A percentile compares a stretch with the other conserved stretches of the same genome.
phyloP scores from a whole-genome alignment of 2,329 filamentous ascomycete genomes.

The Neophaeococcomyces mojaviensis region DNA sequence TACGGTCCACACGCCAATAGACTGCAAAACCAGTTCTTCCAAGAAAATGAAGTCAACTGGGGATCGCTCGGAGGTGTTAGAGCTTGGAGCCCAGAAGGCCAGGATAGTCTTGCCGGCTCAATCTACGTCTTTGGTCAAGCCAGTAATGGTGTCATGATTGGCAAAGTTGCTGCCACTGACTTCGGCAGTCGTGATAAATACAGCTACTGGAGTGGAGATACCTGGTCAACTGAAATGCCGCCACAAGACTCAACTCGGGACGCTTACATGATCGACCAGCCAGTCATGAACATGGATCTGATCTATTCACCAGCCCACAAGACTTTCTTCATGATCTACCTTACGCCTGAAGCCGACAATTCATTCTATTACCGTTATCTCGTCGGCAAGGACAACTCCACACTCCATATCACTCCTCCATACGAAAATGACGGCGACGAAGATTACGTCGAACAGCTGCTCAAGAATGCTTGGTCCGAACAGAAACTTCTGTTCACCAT shows the following conservation, averaged over 20 bases:
- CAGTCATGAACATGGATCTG: slow-evolving; percentile 26
- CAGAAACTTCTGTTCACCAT: slow-evolving; percentile 25
- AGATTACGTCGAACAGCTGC: slow-evolving; percentile 24
- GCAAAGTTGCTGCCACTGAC: slow-evolving; percentile 16
- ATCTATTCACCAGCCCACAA: slow-evolving; percentile 27
- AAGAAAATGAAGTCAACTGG: slow-evolving; percentile 24
- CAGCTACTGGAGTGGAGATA: slow-evolving; percentile 25
- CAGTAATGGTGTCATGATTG: slow-evolving; percentile 24
- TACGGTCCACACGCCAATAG: slow-evolving; percentile 25
- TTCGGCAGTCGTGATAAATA: slow-evolving; percentile 21
- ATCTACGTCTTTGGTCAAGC: slow-evolving; percentile 28
- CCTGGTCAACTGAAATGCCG: slow-evolving; percentile 22
- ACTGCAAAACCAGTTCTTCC: slow-evolving; percentile 24
- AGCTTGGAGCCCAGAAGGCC: slow-evolving; percentile 25
- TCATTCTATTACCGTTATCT: slow-evolving; percentile 29
- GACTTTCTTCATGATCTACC: slow-evolving; percentile 28
- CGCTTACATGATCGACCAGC: slow-evolving; percentile 23
- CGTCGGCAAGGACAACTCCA: slow-evolving; percentile 16
- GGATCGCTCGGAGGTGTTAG: slow-evolving; percentile 27
- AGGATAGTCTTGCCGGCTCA: slow-evolving; percentile 25
- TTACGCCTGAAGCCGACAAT: slow-evolving; percentile 26
- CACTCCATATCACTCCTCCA: slow-evolving; percentile 17
- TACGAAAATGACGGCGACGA: slow-evolving; percentile 21
- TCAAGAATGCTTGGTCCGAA: slow-evolving; percentile 25
- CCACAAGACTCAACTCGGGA: slow-evolving; percentile 13